A percentile compares a stretch with the other conserved stretches of the same genome.
phyloP scores from a whole-genome alignment of 2,329 filamentous ascomycete species.

The Neurospora crassa region DNA sequence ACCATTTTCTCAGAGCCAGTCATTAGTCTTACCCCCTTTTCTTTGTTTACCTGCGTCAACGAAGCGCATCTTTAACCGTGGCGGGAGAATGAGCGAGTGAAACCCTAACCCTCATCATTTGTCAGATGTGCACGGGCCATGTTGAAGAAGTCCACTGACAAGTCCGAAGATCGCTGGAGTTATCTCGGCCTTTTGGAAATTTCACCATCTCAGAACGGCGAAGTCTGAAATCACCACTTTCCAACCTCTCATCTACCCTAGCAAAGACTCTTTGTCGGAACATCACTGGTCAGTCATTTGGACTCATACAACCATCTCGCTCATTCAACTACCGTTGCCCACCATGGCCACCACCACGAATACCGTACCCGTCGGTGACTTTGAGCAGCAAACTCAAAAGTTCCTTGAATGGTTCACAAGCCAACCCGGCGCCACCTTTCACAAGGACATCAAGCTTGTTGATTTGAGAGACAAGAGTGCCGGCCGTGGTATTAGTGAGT shows the following conservation, averaged over 20 bases:
- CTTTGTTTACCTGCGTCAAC: not conserved
- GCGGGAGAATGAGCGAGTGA: not conserved
- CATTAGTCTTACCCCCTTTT: not conserved
- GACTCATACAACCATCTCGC: not conserved
- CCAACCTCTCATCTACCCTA: not conserved
- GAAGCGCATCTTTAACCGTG: not conserved
- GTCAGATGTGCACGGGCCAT: not conserved
- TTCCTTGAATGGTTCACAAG: slow-evolving; percentile 47
- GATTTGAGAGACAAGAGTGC: slow-evolving; percentile 41
- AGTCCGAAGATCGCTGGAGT: not conserved
- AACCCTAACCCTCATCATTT: not conserved
- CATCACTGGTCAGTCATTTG: not conserved
- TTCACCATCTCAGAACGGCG: not conserved
- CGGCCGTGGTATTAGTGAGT: slow-evolving; percentile 46
- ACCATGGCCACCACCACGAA: slow-evolving; percentile 1
- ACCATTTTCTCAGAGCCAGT: not conserved
- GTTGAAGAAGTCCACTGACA: not conserved
- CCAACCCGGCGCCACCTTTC: slow-evolving; percentile 43
- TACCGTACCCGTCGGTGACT: slow-evolving; percentile 21
- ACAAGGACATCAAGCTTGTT: slow-evolving; percentile 39
- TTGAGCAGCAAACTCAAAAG: slow-evolving; percentile 31
- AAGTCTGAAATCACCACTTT: not conserved
- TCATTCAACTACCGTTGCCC: not conserved
- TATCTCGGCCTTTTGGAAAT: not conserved
- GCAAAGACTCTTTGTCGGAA: not conserved